These are phyloP conservation scores for Aschersonia sp. DNA, from an alignment of 2,329 filamentous ascomycete species.

Conservation along the genomic window DNA sequence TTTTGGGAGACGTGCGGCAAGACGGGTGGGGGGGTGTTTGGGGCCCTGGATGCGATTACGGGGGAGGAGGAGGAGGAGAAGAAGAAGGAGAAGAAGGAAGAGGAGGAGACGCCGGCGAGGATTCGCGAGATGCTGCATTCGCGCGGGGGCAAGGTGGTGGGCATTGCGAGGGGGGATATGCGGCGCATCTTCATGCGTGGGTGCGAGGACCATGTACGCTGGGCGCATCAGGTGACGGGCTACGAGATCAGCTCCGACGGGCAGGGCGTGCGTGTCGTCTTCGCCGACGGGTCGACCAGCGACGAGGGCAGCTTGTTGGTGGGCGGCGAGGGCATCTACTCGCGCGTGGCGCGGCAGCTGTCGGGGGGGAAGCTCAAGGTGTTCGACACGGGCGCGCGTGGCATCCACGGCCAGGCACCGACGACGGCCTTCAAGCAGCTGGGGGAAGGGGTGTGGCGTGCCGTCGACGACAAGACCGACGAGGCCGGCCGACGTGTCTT, in stretches of 20 bases:
- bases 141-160: conserved; percentile 43
- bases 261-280: conserved; percentile 39
- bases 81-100: background rate
- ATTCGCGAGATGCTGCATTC: conserved; percentile 25
- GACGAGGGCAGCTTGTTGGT: conserved; percentile 44
- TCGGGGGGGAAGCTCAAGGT: conserved; percentile 42
- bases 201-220: conserved; percentile 38
- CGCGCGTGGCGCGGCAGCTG: conserved; percentile 43
- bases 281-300: conserved; percentile 44
- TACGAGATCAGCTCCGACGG: conserved; percentile 35
- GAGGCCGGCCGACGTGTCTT: conserved; percentile 31
- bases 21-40: conserved; percentile 40
- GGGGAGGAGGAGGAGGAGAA: conserved; percentile 20
- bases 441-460: conserved; percentile 48
- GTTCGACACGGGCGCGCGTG: conserved; percentile 47
- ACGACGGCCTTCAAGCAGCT: conserved; percentile 45
- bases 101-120: background rate
- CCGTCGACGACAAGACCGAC: conserved; percentile 27
- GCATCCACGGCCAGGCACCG: conserved; percentile 52
- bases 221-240: conserved; percentile 38
- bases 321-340: conserved; percentile 49
- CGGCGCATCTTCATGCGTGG: conserved; percentile 41
- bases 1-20: conserved; percentile 48
- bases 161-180: conserved; percentile 51
- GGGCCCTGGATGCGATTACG: conserved; percentile 35